Conservation (phyloP, 257 asterid genomes). For the Petunia secreta region DNA sequence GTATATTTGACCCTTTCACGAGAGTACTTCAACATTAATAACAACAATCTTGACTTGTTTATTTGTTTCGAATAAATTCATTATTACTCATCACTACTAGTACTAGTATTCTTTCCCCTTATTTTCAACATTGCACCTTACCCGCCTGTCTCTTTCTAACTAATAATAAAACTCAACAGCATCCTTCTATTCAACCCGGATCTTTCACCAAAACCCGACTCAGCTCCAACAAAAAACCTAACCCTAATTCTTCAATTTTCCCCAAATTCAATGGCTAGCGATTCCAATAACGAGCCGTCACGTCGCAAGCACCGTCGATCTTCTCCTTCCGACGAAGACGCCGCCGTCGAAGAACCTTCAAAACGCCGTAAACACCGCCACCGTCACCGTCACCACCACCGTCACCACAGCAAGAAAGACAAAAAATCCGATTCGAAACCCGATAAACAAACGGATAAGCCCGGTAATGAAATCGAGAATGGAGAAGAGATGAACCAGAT, state of each 20-base stretch:
- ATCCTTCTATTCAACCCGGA: background rate
- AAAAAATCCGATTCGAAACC: slow-evolving; percentile 30
- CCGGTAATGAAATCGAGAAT: slow-evolving; percentile 16
- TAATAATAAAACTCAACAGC: background rate
- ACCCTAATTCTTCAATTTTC: slow-evolving; percentile 25
- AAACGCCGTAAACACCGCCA: slow-evolving; percentile 93
- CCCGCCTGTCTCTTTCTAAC: background rate
- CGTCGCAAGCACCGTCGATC: slow-evolving; percentile 77
- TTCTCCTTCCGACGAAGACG: slow-evolving; percentile 64
- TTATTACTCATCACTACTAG: too few species aligned
- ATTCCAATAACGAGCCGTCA: slow-evolving; percentile 54
- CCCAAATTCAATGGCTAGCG: slow-evolving; percentile 59
- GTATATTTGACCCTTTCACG: too few species aligned
- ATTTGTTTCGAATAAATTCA: too few species aligned
- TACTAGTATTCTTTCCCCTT: too few species aligned
- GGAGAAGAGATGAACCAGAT: slow-evolving; percentile 28
- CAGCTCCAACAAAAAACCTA: slow-evolving; percentile 33
- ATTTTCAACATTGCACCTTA: too few species aligned
- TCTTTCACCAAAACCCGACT: background rate
- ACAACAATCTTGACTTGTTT: too few species aligned
- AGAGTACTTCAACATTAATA: too few species aligned
- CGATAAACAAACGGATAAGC: background rate
- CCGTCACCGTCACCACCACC: slow-evolving; percentile 62
- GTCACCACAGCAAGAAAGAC: slow-evolving; percentile 59
- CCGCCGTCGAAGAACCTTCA: slow-evolving; percentile 55